Base-by-base conservation (phyloP, 345 rosid species). In the Bruguiera sexangula region DNA sequence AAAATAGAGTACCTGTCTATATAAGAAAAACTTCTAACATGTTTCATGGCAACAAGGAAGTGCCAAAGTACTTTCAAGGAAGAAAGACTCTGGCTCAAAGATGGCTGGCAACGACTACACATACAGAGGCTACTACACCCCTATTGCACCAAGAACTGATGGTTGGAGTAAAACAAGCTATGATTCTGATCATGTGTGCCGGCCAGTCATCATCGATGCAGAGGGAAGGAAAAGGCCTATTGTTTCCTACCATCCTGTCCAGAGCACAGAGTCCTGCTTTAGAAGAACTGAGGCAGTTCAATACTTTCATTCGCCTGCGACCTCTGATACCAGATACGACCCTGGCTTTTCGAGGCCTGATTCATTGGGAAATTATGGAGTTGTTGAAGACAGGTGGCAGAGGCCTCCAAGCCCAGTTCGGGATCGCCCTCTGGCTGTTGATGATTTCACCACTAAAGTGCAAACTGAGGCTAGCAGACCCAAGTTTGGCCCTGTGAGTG, bases 171-270 rank as follows among this genome's bases (percentile, higher is more conserved):
- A 63, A 24, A 19, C 77, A 59, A 73, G 74, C 74, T 62, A 75
- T 31, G 53, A 58, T 22, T 30, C 84, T 1, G 85, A 78, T 72
- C 85, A 76, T n/a, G 74, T 72, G 26, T 69, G 70, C 60, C 66
- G 62, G 70, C 85, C 88, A n/a, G 79, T 76, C 52, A 63, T 72
- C 61, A 1, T 79, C 13, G 86, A 81, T 60, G 77, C 80, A 32
- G 80, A 81, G 13, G 86, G 83, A 36, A 77, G 75, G 79, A 81
- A 76, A 73, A 82, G 73, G 67, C 81, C 85, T 2, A 31, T 75
- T 6, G 48, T 73, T 50, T 69, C 78, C 11, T 70, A 32, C 61
- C 1, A 24, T 50, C 70, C 67, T 3, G 0, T 27, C 1, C 9
- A 48, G 15, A 72, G 34, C 51, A 34, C 66, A 8, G 84, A 63